Conservation (phyloP, 2,329 filamentous ascomycete species). For the Celoporthe dispersa region DNA sequence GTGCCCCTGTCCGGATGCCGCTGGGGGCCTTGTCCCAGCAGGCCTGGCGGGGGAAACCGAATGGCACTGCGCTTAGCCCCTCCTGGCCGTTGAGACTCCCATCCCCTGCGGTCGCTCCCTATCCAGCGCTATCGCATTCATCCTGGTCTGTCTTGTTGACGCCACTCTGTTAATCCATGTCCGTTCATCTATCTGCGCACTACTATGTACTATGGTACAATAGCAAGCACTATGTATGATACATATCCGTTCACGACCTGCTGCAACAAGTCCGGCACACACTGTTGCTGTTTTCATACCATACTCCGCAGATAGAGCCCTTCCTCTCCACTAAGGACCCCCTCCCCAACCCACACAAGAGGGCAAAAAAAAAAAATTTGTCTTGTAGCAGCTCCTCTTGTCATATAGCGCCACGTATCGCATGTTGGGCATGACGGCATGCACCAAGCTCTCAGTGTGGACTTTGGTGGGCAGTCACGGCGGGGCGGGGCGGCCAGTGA, state of each 20-base stretch:
- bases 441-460: not conserved
- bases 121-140: not conserved
- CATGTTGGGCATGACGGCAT: constrained; percentile 4
- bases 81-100: not conserved
- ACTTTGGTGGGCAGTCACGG: constrained; percentile 1
- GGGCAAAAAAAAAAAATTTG: too few species aligned
- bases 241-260: not conserved
- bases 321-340: not conserved
- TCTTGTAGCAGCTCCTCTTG: not conserved
- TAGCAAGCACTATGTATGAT: too few species aligned
- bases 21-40: not conserved
- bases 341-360: not conserved
- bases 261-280: not conserved
- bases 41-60: not conserved
- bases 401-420: constrained; percentile 4
- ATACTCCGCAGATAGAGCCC: not conserved
- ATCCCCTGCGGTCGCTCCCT: not conserved
- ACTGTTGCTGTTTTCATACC: not conserved
- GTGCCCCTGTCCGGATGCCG: not conserved
- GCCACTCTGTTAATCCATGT: not conserved
- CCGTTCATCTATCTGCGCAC: not conserved
- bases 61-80: not conserved
- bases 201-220: too few species aligned
- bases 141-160: not conserved
- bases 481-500: not conserved